These are phyloP conservation scores for Colletotrichum tofieldiae DNA, from an alignment of 2,329 filamentous ascomycete genomes.

Conservation along the genomic window DNA sequence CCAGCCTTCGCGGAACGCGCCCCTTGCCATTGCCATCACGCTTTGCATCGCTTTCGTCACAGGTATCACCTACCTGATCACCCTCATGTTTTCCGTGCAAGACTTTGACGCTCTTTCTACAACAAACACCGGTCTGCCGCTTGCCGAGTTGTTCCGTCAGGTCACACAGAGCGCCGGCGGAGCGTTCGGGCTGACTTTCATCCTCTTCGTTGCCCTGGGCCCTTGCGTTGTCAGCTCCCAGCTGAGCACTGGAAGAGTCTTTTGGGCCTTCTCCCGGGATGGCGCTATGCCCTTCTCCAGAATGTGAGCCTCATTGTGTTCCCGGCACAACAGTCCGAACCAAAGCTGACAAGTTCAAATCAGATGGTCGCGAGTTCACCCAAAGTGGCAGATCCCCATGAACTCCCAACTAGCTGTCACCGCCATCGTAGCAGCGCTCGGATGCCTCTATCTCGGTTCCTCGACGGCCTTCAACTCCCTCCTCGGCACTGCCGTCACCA, in stretches of 20 bases:
- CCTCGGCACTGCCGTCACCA: conserved; percentile 56
- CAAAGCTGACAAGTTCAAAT: not conserved
- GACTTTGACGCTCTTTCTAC: conserved; percentile 60
- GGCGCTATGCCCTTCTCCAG: conserved; percentile 57
- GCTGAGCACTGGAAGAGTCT: conserved; percentile 52
- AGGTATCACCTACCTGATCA: conserved; percentile 64
- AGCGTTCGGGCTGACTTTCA: conserved; percentile 58
- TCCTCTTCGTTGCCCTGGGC: conserved; percentile 61
- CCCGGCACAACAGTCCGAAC: conserved; percentile 43
- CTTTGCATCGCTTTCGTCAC: conserved; percentile 66
- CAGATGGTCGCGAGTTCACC: conserved; percentile 56
- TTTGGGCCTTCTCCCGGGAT: conserved; percentile 63
- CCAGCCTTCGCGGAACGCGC: conserved; percentile 55
- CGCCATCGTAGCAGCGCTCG: conserved; percentile 55
- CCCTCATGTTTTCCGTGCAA: conserved; percentile 67
- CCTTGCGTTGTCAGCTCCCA: conserved; percentile 57
- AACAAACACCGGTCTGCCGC: conserved; percentile 60
- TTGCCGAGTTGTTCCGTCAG: conserved; percentile 63
- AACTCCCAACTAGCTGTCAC: conserved; percentile 55
- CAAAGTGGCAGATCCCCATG: conserved; percentile 54
- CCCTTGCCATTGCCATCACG: conserved; percentile 59
- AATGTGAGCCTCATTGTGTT: conserved; percentile 41
- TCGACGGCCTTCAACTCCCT: conserved; percentile 62
- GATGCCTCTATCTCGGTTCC: conserved; percentile 60
- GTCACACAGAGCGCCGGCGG: conserved; percentile 58